These are phyloP conservation scores for Pseudogymnoascus sp. DNA, from an alignment of 2,329 filamentous ascomycete genomes.

Conservation along the genomic window DNA sequence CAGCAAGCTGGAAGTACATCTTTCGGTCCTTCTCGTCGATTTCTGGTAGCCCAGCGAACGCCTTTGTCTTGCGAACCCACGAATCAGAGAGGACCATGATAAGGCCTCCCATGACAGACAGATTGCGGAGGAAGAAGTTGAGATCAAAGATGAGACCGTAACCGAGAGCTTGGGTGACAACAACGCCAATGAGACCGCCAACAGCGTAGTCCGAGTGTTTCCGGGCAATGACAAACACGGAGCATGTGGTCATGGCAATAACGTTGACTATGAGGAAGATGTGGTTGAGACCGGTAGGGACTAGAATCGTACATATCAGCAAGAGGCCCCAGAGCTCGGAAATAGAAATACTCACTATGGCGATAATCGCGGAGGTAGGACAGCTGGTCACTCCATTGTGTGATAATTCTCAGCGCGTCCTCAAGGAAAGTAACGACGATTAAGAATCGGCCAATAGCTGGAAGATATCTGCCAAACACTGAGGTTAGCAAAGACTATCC, in stretches of 20 bases:
- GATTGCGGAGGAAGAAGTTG: constrained; percentile 99
- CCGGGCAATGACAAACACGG: constrained; percentile 78
- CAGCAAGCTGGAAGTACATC: constrained; percentile 99
- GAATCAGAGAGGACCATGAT: constrained; percentile 98
- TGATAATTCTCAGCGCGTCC: constrained; percentile 90
- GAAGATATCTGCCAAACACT: constrained; percentile 61
- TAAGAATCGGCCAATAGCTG: constrained; percentile 89
- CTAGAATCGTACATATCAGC: constrained; percentile 39
- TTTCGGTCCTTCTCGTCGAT: constrained; percentile 99
- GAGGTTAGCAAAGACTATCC: constrained; percentile 16
- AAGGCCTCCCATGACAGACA: constrained; percentile 93
- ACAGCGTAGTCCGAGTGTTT: constrained; percentile 93
- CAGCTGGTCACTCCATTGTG: constrained; percentile 94
- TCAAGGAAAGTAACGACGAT: constrained; percentile 98
- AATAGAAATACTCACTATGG: constrained; percentile 59
- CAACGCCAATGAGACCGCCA: constrained; percentile 78
- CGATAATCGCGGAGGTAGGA: constrained; percentile 88
- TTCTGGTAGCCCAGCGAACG: constrained; percentile 85
- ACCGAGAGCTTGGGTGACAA: constrained; percentile 86
- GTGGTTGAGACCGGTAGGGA: constrained; percentile 82
- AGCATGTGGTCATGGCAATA: constrained; percentile 75
- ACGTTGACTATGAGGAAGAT: constrained; percentile 89
- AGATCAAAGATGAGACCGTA: constrained; percentile 98
- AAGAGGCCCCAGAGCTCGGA: background rate
- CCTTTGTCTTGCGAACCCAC: constrained; percentile 96